Base-by-base conservation (phyloP, 192 early-diverging fungal genomes). In the Backusella tarrabulga region DNA sequence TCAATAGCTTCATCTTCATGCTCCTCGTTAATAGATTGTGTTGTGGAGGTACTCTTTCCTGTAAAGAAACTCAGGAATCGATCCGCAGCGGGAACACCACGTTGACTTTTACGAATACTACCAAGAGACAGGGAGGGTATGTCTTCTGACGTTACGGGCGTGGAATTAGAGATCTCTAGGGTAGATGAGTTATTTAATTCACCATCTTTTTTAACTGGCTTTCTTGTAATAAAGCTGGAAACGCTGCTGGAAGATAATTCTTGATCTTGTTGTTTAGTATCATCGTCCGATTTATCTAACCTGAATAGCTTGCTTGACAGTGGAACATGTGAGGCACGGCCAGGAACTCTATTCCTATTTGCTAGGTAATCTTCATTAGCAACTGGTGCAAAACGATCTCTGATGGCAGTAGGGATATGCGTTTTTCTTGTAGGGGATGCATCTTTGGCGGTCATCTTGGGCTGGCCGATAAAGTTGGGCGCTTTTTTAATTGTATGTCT, bases 171-270 rank as follows among this genome's bases (percentile, higher is more conserved):
- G 3, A 23, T 26, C 23, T 70, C 68, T 3, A 23, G n/a, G 40
- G 0, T 12, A 26, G 19, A 12, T 23, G 21, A 23, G 41, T 12
- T 0, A 5, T 2, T 68, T 0, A 23, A 23, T 41, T 40, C 68
- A 41, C 21, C n/a, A 38, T 70, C 68, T 21, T 36, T 35, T 21
- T 70, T 70, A 38, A 70, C 19, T 21, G 68, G 68, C 19, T 70
- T 70, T 70, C 68, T n/a, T 35, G 68, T 70, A 14, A 70, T 70
- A 70, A 70, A 70, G 21, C 68, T 70, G 21, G 68, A n/a, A 12
- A 26, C 21, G 3, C 8, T 70, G 19, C 0, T 70, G 11, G 36
- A 41, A 40, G 68, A 36, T 21, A 23, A 26, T 41, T 38, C 35
- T 14, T n/a, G 36, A 12, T 41, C 68, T 14, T 40, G 21, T 12